A percentile compares a stretch with the other conserved stretches of the same genome.
Conservation (phyloP, 1,284 basidiomycete species). For the Macrocybe sp. region DNA sequence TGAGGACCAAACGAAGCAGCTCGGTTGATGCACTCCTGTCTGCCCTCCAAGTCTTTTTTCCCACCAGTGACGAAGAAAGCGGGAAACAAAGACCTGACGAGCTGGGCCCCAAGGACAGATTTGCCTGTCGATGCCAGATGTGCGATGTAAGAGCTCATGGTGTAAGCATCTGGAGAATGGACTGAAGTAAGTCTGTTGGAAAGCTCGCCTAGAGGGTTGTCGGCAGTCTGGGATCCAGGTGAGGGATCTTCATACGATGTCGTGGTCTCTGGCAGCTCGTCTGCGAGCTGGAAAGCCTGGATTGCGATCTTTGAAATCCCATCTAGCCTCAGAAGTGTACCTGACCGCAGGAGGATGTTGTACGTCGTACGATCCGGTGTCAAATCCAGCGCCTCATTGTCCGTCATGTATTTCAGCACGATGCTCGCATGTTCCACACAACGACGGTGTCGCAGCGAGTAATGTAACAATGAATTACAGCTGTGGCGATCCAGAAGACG, state of each 20-base stretch:
- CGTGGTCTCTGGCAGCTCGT: no score
- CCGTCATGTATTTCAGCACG: constrained; percentile 52
- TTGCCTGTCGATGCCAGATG: constrained; percentile 49
- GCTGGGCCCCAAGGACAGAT: constrained; percentile 33
- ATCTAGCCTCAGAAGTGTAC: constrained; percentile 45
- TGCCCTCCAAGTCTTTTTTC: constrained; percentile 15
- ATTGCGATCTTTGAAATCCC: constrained; percentile 35
- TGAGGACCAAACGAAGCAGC: constrained; percentile 51
- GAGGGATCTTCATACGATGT: background rate
- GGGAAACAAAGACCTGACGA: constrained; percentile 52
- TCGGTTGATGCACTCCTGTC: constrained; percentile 31
- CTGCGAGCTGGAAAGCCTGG: constrained; percentile 1
- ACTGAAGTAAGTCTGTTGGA: constrained; percentile 1
- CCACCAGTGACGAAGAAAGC: constrained; percentile 31
- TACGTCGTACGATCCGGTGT: constrained; percentile 44
- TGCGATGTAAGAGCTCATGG: constrained; percentile 48
- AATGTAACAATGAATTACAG: constrained; percentile 63
- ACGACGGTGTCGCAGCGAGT: constrained; percentile 55
- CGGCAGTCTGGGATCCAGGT: background rate
- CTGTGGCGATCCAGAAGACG: constrained; percentile 37
- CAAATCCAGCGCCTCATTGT: constrained; percentile 32
- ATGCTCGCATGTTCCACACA: constrained; percentile 41
- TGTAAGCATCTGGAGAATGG: constrained; percentile 30
- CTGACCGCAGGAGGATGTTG: constrained; percentile 54
- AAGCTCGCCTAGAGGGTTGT: constrained; percentile 2